Evolutionary conservation across 2,329 filamentous ascomycete genomes (phyloP), one percentile per base, ranked within the genome.

Genomic region (Tympanopsis confertula): DNA sequence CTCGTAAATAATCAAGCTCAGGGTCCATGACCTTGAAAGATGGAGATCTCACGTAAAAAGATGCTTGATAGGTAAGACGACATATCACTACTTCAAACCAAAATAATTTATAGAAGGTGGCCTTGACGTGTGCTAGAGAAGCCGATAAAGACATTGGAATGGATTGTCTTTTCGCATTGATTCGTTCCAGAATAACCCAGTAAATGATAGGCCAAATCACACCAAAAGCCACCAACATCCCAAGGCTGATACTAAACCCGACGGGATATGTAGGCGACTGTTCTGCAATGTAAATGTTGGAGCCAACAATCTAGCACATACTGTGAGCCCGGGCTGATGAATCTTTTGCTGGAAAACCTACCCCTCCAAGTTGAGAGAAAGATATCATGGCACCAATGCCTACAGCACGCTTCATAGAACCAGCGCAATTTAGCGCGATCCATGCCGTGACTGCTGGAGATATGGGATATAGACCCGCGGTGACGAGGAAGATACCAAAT

Each of bases 391-490:
- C 47, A 5, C 47, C 52, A 22, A 54, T 49, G 35, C 51, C 50
- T 29, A 54, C 51, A 20, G 52, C 50, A 14, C 52, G 52, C 26
- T 50, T 52, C 22, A 47, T 49, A 14, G 46, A 39, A 13, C 50
- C 51, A 10, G 54, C 50, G 3, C 50, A 39, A 19, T 56, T 56
- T 39, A 53, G 50, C n/a, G 45, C 44, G 12, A 48, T 47, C 53
- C 51, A 56, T 2, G 53, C 49, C 18, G 44, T 50, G 36, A 47
- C 47, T 3, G 45, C 48, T 3, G 52, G 50, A n/a, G 49, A 50
- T n/a, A 54, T 46, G 5, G 53, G 52, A 37, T 55, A 56, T 37
- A 56, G 51, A 19, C 47, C 47, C 19, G 42, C 44, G 20, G 40
- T 40, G 32, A 39, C 40, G 28, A 48, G 33, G 39, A 43, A 45